These are phyloP conservation scores for Sedum album DNA, from an alignment of 164 flowering plant genomes.

Conservation along the genomic window DNA sequence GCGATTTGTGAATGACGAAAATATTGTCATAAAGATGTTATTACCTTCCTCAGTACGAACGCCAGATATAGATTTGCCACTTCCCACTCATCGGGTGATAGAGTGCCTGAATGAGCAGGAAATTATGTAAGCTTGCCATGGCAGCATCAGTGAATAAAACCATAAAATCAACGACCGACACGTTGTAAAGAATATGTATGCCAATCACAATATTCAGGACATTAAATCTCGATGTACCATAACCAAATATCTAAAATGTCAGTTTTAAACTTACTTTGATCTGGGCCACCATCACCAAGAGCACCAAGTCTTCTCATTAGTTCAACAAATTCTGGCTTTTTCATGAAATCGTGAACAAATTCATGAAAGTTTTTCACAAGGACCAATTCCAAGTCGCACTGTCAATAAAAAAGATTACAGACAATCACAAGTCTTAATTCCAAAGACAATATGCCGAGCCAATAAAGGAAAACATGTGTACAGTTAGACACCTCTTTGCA, in stretches of 20 bases:
- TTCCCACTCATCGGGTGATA: background rate
- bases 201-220: background rate
- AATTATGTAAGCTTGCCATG: background rate
- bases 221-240: no score
- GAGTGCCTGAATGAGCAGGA: background rate
- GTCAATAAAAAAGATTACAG: conserved; percentile 35
- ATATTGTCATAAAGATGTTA: background rate
- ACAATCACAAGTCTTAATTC: background rate
- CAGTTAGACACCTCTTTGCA: background rate
- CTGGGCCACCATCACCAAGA: conserved; percentile 88
- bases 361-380: conserved; percentile 82
- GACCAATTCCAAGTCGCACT: conserved; percentile 88
- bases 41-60: background rate
- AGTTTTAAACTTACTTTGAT: conserved; percentile 42
- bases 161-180: background rate
- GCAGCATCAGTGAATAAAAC: background rate
- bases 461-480: background rate
- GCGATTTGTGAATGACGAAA: no score
- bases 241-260: background rate
- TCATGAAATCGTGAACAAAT: conserved; percentile 84
- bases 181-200: background rate
- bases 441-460: background rate
- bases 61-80: background rate
- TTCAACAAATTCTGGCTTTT: conserved; percentile 70
- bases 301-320: conserved; percentile 97